These are phyloP conservation scores for Aphanomyces cochlioides DNA, from an alignment of 352 stramenopile genomes.

Conservation along the genomic window DNA sequence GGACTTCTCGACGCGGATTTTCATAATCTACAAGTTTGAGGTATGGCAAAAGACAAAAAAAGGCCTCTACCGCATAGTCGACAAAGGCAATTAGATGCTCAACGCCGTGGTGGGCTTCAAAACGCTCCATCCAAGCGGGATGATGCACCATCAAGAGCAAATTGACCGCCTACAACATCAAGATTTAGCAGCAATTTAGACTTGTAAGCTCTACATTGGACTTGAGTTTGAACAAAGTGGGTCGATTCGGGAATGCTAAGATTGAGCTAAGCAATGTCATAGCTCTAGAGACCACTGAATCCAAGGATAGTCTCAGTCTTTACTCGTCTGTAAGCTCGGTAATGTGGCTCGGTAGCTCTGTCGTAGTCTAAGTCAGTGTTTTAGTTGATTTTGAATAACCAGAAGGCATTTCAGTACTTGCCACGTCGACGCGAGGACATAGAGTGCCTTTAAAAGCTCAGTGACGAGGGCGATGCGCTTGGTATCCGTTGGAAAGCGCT, in stretches of 20 bases:
- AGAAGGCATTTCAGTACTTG: neutral
- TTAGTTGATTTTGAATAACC: too few species aligned
- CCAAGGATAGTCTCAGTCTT: too few species aligned
- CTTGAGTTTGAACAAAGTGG: slow-evolving; percentile 7
- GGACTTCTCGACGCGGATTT: slow-evolving; percentile 24
- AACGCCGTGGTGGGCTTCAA: neutral
- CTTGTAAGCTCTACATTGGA: neutral
- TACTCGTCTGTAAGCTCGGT: slow-evolving; percentile 3
- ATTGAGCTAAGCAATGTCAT: slow-evolving; percentile 12
- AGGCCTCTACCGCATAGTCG: neutral
- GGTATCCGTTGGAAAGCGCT: neutral
- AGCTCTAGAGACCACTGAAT: neutral
- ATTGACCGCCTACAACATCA: slow-evolving; percentile 14
- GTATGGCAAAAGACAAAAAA: too few species aligned
- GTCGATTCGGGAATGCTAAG: slow-evolving; percentile 11
- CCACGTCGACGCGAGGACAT: slow-evolving; percentile 12
- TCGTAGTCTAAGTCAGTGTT: neutral
- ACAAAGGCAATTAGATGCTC: neutral
- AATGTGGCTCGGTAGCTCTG: neutral
- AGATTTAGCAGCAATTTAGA: neutral
- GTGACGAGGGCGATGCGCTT: slow-evolving; percentile 12
- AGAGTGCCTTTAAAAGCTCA: slow-evolving; percentile 27
- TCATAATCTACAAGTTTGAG: slow-evolving; percentile 10
- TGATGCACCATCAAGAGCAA: slow-evolving; percentile 23
- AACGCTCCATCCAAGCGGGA: slow-evolving; percentile 10